Evolutionary conservation across 192 early-diverging fungal species (phyloP).

Genomic region (Allomyces macrogynus): DNA sequence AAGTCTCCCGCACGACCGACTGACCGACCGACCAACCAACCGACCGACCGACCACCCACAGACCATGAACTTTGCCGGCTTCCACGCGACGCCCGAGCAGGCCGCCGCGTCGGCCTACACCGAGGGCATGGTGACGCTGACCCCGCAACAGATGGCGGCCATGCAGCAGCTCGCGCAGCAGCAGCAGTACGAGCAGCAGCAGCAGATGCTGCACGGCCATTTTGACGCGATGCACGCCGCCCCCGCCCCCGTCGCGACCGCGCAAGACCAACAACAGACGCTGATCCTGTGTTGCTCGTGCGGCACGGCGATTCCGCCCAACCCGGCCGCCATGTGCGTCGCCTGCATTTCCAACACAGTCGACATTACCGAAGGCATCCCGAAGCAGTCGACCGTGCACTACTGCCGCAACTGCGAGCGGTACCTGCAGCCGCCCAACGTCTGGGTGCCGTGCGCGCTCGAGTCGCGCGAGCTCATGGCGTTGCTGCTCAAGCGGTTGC

Average conservation of each 20-base stretch:
- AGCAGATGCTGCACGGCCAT: no score
- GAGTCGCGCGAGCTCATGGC: slow-evolving; percentile 82
- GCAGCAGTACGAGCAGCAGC: no score
- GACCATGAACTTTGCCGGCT: no score
- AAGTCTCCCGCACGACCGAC: no score
- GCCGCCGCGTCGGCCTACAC: no score
- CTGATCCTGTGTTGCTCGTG: slow-evolving; percentile 66
- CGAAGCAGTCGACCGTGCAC: slow-evolving; percentile 86
- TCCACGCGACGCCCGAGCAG: no score
- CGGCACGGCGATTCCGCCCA: slow-evolving; percentile 82
- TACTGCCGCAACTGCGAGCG: slow-evolving; percentile 95
- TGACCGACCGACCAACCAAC: no score
- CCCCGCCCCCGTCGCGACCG: not conserved
- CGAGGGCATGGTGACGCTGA: no score
- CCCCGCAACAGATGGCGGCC: no score
- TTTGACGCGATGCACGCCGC: no score
- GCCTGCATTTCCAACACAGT: slow-evolving; percentile 92
- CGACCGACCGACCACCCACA: no score
- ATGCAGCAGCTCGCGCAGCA: no score
- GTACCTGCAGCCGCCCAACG: slow-evolving; percentile 83
- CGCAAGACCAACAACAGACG: not conserved
- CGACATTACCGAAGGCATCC: slow-evolving; percentile 96
- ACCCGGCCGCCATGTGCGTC: slow-evolving; percentile 96
- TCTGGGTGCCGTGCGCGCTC: slow-evolving; percentile 71
- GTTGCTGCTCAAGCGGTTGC: slow-evolving; percentile 79